Evolutionary conservation across 257 asterid species (phyloP), one percentile per base, ranked within the genome.

Genomic region (Mitragyna speciosa): DNA sequence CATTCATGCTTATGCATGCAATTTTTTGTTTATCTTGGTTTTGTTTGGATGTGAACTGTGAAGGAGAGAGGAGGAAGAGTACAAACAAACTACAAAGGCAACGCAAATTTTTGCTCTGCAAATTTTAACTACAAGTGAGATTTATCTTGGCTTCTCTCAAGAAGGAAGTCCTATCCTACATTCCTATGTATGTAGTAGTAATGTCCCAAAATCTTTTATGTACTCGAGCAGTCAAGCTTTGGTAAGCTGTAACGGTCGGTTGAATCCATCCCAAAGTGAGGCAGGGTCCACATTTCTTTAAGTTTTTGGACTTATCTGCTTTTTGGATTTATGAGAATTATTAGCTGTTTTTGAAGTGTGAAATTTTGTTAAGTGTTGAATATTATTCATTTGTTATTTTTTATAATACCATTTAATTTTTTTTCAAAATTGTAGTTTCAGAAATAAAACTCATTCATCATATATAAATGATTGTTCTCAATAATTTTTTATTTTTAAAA

Each of bases 241-340:
- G 88, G 88, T 88, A 89, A 88, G 92, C 86, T 80, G 94, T 88
- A 89, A 89, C 96, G 91, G 96, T 89, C 90, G 92, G 94, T 87
- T 88, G 84, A 76, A 84, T 87, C 77, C n/a, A 19, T 78, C 59
- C 69, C 81, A 22, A 24, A 87, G 83, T 86, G 80, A 45, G 66
- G 17, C 4, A 0, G 69, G 83, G 81, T 39, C 76, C 78, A 68
- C 82, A n/a, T 28, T 79, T 33, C 22, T 48, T 65, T 24, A 26
- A 49, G 74, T 26, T 16, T 43, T 49, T 66, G 92, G 92, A 78
- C 71, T 85, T 77, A 85, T 85, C 83, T 73, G 80, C 83, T 73
- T 83, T 87, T 82, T 84, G 86, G 86, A 82, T 85, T 82, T 82
- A 84, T 82, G 77, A 64, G 87, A 78, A 82, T 84, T 78, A 82